These are phyloP conservation scores for Penicillium sp. DNA, from an alignment of 2,329 filamentous ascomycete species.

Conservation along the genomic window DNA sequence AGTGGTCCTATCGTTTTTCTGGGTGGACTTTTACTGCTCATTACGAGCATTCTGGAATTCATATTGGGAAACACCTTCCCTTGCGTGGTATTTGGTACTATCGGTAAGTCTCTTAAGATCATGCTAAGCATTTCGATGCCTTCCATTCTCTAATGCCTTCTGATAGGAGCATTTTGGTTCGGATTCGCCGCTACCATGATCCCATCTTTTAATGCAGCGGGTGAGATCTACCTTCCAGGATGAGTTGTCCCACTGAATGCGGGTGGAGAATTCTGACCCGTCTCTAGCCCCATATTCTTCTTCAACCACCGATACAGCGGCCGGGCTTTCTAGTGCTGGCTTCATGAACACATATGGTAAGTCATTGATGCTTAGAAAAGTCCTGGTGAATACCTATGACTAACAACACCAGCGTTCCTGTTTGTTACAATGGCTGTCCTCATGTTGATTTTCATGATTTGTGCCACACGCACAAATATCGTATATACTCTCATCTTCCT, in stretches of 20 bases:
- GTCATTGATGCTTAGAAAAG: neutral
- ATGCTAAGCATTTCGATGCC: neutral
- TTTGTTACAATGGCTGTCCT: constrained; percentile 66
- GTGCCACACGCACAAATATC: constrained; percentile 69
- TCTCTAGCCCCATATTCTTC: constrained; percentile 28
- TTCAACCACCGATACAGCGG: constrained; percentile 24
- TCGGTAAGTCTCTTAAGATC: constrained; percentile 37
- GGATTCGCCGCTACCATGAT: constrained; percentile 56
- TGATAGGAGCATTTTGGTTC: constrained; percentile 53
- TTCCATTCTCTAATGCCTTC: neutral
- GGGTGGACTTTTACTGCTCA: constrained; percentile 54
- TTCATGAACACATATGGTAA: constrained; percentile 30
- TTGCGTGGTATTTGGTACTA: constrained; percentile 57
- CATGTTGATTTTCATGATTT: constrained; percentile 66
- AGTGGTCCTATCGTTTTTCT: constrained; percentile 54
- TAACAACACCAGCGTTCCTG: constrained; percentile 51
- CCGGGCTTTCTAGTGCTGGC: constrained; percentile 22
- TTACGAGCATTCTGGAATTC: constrained; percentile 57
- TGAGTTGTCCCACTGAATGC: neutral
- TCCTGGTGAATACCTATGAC: neutral
- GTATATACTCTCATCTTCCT: constrained; percentile 70
- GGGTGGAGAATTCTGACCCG: neutral
- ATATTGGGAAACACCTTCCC: constrained; percentile 61
- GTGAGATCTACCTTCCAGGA: constrained; percentile 17
- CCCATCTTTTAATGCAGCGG: constrained; percentile 54